A percentile compares a stretch with the other conserved stretches of the same genome.
These are phyloP conservation scores for Cystoisospora suis DNA, from an alignment of 169 alveolate species.

Conservation along the genomic window DNA sequence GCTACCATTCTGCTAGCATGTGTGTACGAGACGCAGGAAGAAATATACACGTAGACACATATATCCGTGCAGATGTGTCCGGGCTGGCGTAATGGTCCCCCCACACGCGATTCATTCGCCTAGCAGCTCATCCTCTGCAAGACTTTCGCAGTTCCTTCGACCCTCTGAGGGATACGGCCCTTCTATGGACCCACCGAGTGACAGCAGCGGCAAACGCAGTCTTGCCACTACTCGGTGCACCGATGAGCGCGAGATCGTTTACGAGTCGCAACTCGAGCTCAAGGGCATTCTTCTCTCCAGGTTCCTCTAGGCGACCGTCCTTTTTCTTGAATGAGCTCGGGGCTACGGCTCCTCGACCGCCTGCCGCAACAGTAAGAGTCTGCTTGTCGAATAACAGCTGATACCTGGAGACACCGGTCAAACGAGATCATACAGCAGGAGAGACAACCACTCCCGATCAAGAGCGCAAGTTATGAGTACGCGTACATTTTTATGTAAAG, in stretches of 20 bases:
- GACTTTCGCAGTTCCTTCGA: not conserved
- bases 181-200: conserved; percentile 30
- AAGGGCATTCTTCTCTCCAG: conserved; percentile 59
- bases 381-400: conserved; percentile 64
- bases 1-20: too few species aligned
- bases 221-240: conserved; percentile 58
- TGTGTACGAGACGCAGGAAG: not conserved
- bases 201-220: conserved; percentile 59
- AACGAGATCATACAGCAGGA: too few species aligned
- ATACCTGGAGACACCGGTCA: conserved; percentile 44
- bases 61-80: not conserved
- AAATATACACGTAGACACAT: not conserved
- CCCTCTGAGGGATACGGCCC: not conserved
- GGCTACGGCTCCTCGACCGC: conserved; percentile 69
- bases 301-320: conserved; percentile 49
- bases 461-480: too few species aligned
- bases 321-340: conserved; percentile 26
- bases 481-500: too few species aligned
- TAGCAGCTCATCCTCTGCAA: not conserved
- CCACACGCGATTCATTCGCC: not conserved
- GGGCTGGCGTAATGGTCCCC: not conserved
- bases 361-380: conserved; percentile 56
- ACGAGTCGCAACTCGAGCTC: conserved; percentile 67
- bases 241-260: conserved; percentile 55
- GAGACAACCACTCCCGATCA: too few species aligned